phyloP scores from a whole-genome alignment of 2,329 filamentous ascomycete genomes.

The Verticillium alfalfae region DNA sequence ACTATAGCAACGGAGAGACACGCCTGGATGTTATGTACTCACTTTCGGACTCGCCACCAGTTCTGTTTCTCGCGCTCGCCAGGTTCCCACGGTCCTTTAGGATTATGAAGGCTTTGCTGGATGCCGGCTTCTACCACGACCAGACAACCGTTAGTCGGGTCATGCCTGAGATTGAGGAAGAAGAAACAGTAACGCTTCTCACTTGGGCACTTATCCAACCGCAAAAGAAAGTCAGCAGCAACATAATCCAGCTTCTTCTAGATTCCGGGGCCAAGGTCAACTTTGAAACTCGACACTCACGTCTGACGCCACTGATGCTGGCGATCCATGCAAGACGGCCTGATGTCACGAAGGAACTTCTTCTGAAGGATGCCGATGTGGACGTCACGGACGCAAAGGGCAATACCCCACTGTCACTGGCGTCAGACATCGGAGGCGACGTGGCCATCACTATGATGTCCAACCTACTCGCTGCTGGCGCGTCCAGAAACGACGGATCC shows the following conservation, averaged over 20 bases:
- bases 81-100: conserved; percentile 49
- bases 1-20: conserved; percentile 40
- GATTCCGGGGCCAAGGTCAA: conserved; percentile 50
- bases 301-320: conserved; percentile 53
- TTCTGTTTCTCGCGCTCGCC: conserved; percentile 46
- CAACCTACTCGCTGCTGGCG: conserved; percentile 48
- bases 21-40: conserved; percentile 45
- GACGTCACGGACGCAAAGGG: conserved; percentile 51
- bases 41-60: conserved; percentile 35
- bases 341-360: conserved; percentile 52
- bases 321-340: conserved; percentile 49
- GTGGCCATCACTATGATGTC: conserved; percentile 48
- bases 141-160: conserved; percentile 39
- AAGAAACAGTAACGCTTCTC: conserved; percentile 52
- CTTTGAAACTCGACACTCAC: conserved; percentile 44
- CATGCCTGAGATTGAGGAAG: conserved; percentile 38
- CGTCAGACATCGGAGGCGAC: conserved; percentile 48
- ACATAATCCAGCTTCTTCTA: conserved; percentile 53
- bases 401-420: conserved; percentile 55
- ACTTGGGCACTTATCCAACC: conserved; percentile 58
- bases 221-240: conserved; percentile 56
- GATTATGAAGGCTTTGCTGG: conserved; percentile 46
- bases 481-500: conserved; percentile 58
- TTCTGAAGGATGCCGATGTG: conserved; percentile 54
- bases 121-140: conserved; percentile 56